Evolutionary conservation across 305 asterid species (phyloP), one percentile per base, ranked within the genome.

Genomic region (Plantago rigida): DNA sequence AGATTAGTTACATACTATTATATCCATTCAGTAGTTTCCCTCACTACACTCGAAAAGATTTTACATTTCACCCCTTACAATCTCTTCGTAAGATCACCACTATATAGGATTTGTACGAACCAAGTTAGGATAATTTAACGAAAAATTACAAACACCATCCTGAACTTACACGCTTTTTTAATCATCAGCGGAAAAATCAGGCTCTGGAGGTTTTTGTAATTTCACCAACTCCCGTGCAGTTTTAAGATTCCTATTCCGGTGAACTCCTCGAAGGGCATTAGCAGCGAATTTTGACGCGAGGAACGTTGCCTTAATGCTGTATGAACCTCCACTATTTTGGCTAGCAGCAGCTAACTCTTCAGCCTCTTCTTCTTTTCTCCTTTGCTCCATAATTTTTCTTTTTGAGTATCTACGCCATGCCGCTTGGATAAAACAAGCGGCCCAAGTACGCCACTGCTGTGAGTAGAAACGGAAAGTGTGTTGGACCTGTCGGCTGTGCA

Each of bases 381-480:
- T 81, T 57, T 69, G 81, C 70, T 89, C 97, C 71, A 85, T 24
- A 14, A 80, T 45, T 64, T 93, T 93, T 75, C 97, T 77, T 63
- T 85, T 93, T 49, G 89, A 79, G 58, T 93, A 86, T 24, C 99
- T 79, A 5, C 99, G 79, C 99, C 99, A 93, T 0, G 99, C 99
- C 8, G 99, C 96, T 73, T 93, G 99, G 47, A 93, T 87, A 42
- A 93, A 93, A 80, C 96, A 87, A 17, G 99, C 97, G 0, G 95
- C 97, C 99, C 99, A 93, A 1, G 99, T 93, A 53, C 97, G 77
- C 99, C 99, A 93, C 63, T 93, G 99, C 70, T 89, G 96, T 0
- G 99, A 93, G 76, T 93, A 89, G 80, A 93, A 93, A 0, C 99
- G 94, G 81, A 93, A 93, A 0, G 99, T 93, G 82, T 93, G 99